These are phyloP conservation scores for Acacia acuminata DNA, from an alignment of 306 rosid species.

Conservation along the genomic window DNA sequence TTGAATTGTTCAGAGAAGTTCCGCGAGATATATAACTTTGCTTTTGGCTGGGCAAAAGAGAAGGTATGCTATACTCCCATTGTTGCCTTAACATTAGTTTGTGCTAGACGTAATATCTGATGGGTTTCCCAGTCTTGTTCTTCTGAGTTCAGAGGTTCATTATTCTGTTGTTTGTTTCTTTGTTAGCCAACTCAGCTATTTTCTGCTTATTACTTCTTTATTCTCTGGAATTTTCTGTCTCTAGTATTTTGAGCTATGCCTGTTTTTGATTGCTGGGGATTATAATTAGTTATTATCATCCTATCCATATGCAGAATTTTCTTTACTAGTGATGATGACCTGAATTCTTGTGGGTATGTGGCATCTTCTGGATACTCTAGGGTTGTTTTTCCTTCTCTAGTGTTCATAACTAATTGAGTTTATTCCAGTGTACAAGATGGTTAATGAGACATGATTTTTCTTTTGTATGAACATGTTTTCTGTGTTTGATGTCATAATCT, in stretches of 20 bases:
- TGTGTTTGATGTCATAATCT: not conserved
- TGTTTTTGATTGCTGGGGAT: not conserved
- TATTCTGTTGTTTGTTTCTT: constrained; percentile 10
- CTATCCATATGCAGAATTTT: constrained; percentile 19
- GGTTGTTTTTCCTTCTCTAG: constrained; percentile 14
- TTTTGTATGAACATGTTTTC: not conserved
- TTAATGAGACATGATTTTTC: not conserved
- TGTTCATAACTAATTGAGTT: constrained; percentile 1
- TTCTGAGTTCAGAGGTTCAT: constrained; percentile 7
- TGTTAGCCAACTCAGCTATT: not conserved
- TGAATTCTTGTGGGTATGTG: constrained; percentile 14
- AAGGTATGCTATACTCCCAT: constrained; percentile 57
- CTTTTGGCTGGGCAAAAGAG: constrained; percentile 99
- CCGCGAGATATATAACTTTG: constrained; percentile 93
- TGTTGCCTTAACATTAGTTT: not conserved
- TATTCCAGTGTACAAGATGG: constrained; percentile 3
- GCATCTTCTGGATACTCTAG: constrained; percentile 15
- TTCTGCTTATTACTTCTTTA: not conserved
- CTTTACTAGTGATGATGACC: constrained; percentile 22
- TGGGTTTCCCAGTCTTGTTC: not conserved
- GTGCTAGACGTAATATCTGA: constrained; percentile 8
- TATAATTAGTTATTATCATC: constrained; percentile 24
- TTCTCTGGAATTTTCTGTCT: not conserved
- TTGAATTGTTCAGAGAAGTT: constrained; percentile 79
- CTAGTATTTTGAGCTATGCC: not conserved